Evolutionary conservation across 208 protist genomes (phyloP), one percentile per base, ranked within the genome.

Genomic region (Leishmania mexicana): DNA sequence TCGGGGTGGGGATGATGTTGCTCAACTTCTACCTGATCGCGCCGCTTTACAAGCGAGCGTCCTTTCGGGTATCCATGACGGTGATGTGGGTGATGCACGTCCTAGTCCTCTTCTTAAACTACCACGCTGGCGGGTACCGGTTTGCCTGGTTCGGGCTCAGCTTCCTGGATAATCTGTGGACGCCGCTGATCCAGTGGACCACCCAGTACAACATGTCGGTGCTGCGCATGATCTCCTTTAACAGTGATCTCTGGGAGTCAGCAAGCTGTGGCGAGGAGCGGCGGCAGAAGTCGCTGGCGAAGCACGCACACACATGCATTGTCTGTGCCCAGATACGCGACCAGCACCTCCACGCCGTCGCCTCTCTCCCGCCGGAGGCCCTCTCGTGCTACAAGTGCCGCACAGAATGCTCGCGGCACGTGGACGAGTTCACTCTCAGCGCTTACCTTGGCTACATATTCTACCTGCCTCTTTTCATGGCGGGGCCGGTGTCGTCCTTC

Each of bases 401-500:
- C 53, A 92, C 85, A 40, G 89, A 92, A 72, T 92, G 76, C 70
- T 72, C 86, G 0, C 88, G 85, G 0, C 49, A 76, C 15, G n/a
- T 80, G n/a, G 68, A 76, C 3, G 86, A 96, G 78, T 98, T 92
- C 81, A 89, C 60, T 6, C 62, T 98, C 3, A 5, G 76, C 5
- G 57, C 85, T 45, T 98, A 93, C 78, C 47, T 98, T 8, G 92
- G 81, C 24, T 99, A 98, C 73, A 68, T 97, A 3, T 91, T 93
- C 49, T 99, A 98, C 85, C 84, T 87, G 2, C 96, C 97, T 19
- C 85, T 98, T 8, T 98, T 92, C 78, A 87, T 98, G 47, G 95
- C 93, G 0, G 97, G 97, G 1, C 97, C 97, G 17, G 90, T 98
- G 11, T 84, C 79, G 35, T 87, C 93, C 60, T 98, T 95, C 83